Percentiles rank a stretch among this genome's conserved stretches.
phyloP scores from a whole-genome alignment of 805 yeast genomes.

The Myxozyma melibiosi region DNA sequence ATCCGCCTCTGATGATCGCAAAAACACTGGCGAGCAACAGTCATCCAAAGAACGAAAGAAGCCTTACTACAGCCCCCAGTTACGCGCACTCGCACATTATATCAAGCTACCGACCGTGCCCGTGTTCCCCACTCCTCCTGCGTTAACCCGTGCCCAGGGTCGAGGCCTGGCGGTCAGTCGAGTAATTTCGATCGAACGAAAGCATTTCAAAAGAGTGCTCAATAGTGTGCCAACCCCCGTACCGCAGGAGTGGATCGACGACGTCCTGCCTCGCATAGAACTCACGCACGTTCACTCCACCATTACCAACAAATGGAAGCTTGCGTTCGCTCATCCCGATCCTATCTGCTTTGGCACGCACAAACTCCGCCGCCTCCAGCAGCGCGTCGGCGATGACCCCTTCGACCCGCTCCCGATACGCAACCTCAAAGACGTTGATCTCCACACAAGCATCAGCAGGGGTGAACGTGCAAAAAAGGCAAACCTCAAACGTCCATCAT shows the following conservation, averaged over 20 bases:
- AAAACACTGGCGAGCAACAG: too few species aligned
- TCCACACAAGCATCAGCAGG: background rate
- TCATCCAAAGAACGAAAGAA: too few species aligned
- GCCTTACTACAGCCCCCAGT: constrained; percentile 11
- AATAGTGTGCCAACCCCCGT: background rate
- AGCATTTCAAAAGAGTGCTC: constrained; percentile 4
- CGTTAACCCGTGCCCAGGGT: background rate
- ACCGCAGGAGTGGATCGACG: constrained; percentile 10
- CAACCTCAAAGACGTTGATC: background rate
- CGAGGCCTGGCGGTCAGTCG: constrained; percentile 4
- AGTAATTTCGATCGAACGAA: constrained; percentile 2
- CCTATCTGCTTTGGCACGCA: background rate
- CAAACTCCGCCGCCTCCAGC: background rate
- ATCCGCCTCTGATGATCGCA: too few species aligned
- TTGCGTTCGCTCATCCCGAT: background rate
- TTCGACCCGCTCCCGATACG: background rate
- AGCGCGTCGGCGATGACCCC: background rate
- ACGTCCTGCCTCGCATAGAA: background rate
- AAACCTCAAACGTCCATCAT: background rate
- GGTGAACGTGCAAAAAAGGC: background rate
- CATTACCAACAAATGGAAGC: background rate
- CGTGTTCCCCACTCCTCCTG: background rate
- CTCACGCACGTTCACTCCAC: background rate
- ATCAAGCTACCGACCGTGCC: background rate
- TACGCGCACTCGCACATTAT: constrained; percentile 10